phyloP scores from a whole-genome alignment of 495 filamentous ascomycete species.

The Rusavskia elegans region DNA sequence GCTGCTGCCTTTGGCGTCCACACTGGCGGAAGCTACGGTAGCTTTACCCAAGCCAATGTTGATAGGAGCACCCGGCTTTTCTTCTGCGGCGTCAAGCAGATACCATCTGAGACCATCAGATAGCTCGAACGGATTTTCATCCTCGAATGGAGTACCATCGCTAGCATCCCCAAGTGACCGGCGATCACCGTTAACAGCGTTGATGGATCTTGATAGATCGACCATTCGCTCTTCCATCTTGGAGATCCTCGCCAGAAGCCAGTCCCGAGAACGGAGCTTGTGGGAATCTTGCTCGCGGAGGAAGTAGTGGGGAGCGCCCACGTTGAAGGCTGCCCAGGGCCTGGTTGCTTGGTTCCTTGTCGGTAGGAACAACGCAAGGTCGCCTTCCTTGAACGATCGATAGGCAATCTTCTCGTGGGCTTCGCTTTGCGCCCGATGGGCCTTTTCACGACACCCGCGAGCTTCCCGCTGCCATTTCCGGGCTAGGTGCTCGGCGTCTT shows the following conservation, averaged over 20 bases:
- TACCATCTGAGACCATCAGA: conserved; percentile 96
- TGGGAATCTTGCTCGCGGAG: conserved; percentile 83
- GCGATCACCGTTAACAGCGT: conserved; percentile 26
- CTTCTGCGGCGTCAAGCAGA: conserved; percentile 79
- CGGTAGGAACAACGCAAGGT: conserved; percentile 87
- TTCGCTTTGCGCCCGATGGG: conserved; percentile 69
- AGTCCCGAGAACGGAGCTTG: conserved; percentile 67
- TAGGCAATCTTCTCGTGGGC: conserved; percentile 95
- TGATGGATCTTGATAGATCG: conserved; percentile 67
- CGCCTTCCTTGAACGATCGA: conserved; percentile 88
- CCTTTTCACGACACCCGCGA: conserved; percentile 72
- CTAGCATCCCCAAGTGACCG: conserved; percentile 34
- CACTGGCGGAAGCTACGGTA: conserved; percentile 76
- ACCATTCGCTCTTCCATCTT: conserved; percentile 89
- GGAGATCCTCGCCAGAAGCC: conserved; percentile 85
- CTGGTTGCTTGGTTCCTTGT: conserved; percentile 86
- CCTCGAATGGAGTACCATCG: conserved; percentile 43
- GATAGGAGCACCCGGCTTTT: conserved; percentile 85
- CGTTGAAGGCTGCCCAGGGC: conserved; percentile 97
- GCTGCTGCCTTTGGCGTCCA: conserved; percentile 69
- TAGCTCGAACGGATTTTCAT: conserved; percentile 95
- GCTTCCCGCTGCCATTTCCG: conserved; percentile 85
- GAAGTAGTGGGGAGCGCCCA: conserved; percentile 93
- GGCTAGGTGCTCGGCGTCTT: conserved; percentile 76
- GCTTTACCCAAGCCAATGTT: conserved; percentile 79